A percentile compares a stretch with the other conserved stretches of the same genome.
Evolutionary conservation across 2,329 filamentous ascomycete species (phyloP).

Genomic region (Lasiodiplodia sp.): DNA sequence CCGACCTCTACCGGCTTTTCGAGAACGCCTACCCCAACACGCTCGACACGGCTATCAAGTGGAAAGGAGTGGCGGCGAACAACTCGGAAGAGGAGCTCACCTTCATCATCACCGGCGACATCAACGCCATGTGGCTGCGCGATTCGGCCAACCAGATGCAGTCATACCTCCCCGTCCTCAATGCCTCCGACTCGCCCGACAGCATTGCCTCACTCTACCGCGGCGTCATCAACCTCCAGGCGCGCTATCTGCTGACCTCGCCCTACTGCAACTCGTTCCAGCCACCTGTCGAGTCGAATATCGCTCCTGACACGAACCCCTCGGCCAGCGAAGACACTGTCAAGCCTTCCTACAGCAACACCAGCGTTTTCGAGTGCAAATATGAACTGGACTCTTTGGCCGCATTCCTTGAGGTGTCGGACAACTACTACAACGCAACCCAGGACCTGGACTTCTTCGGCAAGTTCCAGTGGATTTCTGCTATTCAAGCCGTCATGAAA

Average conservation of each 20-base stretch:
- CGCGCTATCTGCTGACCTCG: constrained; percentile 70
- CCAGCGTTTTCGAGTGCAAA: constrained; percentile 61
- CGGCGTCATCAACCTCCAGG: constrained; percentile 75
- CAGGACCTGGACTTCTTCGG: constrained; percentile 57
- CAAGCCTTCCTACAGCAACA: constrained; percentile 51
- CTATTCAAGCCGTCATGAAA: constrained; percentile 54
- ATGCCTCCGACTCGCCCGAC: constrained; percentile 59
- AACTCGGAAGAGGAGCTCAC: constrained; percentile 69
- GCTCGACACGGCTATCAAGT: constrained; percentile 74
- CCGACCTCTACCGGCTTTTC: constrained; percentile 74
- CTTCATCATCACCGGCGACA: constrained; percentile 66
- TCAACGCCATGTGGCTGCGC: constrained; percentile 63
- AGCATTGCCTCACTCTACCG: constrained; percentile 73
- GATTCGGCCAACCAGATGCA: constrained; percentile 74
- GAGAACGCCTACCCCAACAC: constrained; percentile 78
- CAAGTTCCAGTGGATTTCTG: constrained; percentile 56
- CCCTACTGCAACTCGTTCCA: constrained; percentile 64
- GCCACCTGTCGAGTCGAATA: constrained; percentile 56
- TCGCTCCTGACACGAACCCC: constrained; percentile 49
- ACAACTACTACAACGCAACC: constrained; percentile 58
- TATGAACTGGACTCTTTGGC: constrained; percentile 62
- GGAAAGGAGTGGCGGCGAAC: constrained; percentile 67
- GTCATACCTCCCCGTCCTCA: constrained; percentile 69
- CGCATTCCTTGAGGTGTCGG: constrained; percentile 58
- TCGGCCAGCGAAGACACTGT: constrained; percentile 52